Conservation (phyloP, 1,139 yeast genomes). For the Saccharomycopsis hybrid region DNA sequence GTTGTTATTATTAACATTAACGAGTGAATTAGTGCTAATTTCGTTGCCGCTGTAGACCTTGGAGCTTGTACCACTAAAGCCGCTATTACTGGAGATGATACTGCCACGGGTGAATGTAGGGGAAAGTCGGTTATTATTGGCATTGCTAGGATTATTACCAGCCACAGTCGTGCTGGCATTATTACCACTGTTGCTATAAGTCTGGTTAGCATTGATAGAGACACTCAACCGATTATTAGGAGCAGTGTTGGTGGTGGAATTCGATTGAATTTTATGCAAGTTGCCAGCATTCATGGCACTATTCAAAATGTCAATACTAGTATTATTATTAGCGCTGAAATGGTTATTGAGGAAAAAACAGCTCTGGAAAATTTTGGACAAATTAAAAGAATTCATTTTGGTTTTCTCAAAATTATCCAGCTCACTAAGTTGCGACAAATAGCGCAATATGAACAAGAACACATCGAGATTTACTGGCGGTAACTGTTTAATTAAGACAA, state of each 20-base stretch:
- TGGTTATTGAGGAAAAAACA: constrained; percentile 17
- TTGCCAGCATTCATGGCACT: background rate
- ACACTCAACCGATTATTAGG: constrained; percentile 10
- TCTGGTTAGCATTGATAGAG: constrained; percentile 5
- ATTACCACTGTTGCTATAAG: background rate
- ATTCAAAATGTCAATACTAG: constrained; percentile 6
- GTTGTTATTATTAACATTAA: constrained; percentile 1
- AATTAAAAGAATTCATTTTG: constrained; percentile 20
- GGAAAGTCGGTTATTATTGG: constrained; percentile 6
- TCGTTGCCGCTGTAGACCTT: constrained; percentile 10
- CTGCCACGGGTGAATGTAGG: constrained; percentile 16
- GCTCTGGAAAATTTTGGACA: constrained; percentile 19
- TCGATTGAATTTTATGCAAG: background rate
- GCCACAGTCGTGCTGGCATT: constrained; percentile 3
- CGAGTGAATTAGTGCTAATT: background rate
- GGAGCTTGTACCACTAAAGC: background rate
- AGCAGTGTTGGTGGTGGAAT: constrained; percentile 2
- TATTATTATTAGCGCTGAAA: background rate
- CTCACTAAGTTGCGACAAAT: constrained; percentile 10
- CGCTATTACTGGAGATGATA: constrained; percentile 14
- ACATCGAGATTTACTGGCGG: constrained; percentile 12
- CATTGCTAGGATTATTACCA: background rate
- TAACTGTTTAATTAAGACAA: constrained; percentile 1
- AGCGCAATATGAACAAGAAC: constrained; percentile 11
- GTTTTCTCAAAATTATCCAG: constrained; percentile 16